Evolutionary conservation across 1,284 basidiomycete genomes (phyloP), one percentile per base, ranked within the genome.

Genomic region (Ceratobasidium sp.): DNA sequence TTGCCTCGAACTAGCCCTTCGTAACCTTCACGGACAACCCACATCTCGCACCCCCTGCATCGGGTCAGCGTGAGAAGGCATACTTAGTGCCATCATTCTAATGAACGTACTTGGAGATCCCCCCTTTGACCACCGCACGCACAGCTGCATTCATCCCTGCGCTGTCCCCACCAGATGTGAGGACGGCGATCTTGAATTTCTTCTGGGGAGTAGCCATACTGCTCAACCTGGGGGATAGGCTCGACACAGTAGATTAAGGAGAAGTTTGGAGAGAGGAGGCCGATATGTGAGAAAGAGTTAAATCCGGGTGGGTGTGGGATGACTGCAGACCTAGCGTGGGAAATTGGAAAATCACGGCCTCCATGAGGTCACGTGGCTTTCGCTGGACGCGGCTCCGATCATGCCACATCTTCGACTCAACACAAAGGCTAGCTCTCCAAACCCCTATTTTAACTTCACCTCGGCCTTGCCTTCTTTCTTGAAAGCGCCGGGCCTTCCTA

Each of bases 111-210:
- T 93, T 93, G 80, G 96, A 88, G 81, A 98, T 97, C 60, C 92
- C 95, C 81, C 91, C 91, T 85, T 96, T 95, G 79, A 98, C 96
- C 57, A 96, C 92, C 0, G 96, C 89, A 80, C 96, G 93, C 68
- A 98, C 96, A 73, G 93, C 96, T 48, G 96, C 96, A 84, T 98
- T 98, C 96, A 97, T 96, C 82, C 95, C 97, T 64, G 98, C 96
- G 84, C 94, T 96, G 88, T 99, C 97, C 82, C 98, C 97, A 78
- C 97, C 98, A 0, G 94, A 96, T 2, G 97, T 99, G 82, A 99
- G 91, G 73, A 98, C 93, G 5, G 96, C 97, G 83, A 97, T 88
- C 86, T 93, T 93, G 89, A 96, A 94, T 82, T 87, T 87, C 81
- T 85, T 84, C 78, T 83, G 50, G 18, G 70, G 54, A 2, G 41